Evolutionary conservation across 371 early-diverging fungal genomes (phyloP), one percentile per base, ranked within the genome.

Genomic region (Choanephora cucurbitarum): DNA sequence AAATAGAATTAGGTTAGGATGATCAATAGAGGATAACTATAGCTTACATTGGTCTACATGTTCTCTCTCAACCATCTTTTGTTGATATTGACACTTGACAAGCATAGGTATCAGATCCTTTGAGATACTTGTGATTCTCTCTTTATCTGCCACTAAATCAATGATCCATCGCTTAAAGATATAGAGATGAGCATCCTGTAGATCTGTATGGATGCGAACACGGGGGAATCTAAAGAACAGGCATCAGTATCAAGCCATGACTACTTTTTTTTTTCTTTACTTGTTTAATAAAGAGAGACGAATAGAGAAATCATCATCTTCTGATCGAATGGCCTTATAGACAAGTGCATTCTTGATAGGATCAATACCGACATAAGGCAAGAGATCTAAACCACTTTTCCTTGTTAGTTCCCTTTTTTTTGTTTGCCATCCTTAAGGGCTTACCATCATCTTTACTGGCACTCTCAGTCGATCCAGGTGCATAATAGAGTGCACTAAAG

Each of bases 111-210:
- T 72, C 42, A 95, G 73, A 66, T 97, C 94, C 52, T 86, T 84
- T 45, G 90, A 87, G 17, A 96, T 74, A 57, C 91, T 92, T 14
- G 81, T 75, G 22, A 94, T 81, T 21, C 80, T 81, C 21, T 88
- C 79, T 68, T 84, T 84, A 48, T 79, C 81, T 2, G 70, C 79
- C 17, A 95, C 61, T 57, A 91, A 69, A 66, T 95, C 95, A 42
- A 95, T 67, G 4, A 96, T 87, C 96, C 96, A 96, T 45, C 83
- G 79, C 59, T 92, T 90, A 70, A 94, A 90, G 14, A 96, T 84
- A 60, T 96, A 97, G 31, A 95, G 57, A 58, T 95, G 97, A 6
- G 91, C 91, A 73, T 95, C 94, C 51, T 88, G 86, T 55, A 93
- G 71, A 49, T 86, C 80, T 18, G 90, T 87, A 52, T 87, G 81